Percentiles rank a stretch among this genome's conserved stretches.
phyloP scores from a whole-genome alignment of 768 basidiomycete species.

The Cantharellus anzutake region DNA sequence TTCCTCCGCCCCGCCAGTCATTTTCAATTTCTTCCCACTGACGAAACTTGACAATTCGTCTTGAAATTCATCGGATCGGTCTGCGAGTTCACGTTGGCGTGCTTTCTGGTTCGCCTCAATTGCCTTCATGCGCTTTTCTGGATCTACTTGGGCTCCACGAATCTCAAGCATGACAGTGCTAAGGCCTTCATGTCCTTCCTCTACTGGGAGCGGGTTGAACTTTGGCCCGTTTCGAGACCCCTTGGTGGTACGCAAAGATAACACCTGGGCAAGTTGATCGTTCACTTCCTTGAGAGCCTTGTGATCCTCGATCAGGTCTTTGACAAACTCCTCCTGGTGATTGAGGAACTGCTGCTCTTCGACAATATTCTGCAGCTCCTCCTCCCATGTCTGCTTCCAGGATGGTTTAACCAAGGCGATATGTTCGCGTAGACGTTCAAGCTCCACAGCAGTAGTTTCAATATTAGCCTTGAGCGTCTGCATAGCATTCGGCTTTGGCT shows the following conservation, averaged over 20 bases:
- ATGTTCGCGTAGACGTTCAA: constrained; percentile 63
- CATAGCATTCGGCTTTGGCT: constrained; percentile 57
- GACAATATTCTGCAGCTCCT: constrained; percentile 88
- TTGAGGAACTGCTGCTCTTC: constrained; percentile 91
- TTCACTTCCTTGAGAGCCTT: constrained; percentile 78
- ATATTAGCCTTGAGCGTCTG: constrained; percentile 57
- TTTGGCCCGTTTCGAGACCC: constrained; percentile 19
- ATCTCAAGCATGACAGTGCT: constrained; percentile 84
- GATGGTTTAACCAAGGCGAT: constrained; percentile 81
- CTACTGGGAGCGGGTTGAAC: constrained; percentile 42
- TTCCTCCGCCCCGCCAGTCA: constrained; percentile 93
- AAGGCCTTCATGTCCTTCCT: constrained; percentile 48
- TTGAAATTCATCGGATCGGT: constrained; percentile 64
- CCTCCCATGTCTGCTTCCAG: constrained; percentile 99
- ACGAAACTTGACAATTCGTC: constrained; percentile 78
- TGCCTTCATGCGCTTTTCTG: constrained; percentile 70
- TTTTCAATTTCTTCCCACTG: constrained; percentile 66
- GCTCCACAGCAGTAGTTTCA: constrained; percentile 39
- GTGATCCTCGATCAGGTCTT: constrained; percentile 79
- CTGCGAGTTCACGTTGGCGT: constrained; percentile 55
- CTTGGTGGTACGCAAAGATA: constrained; percentile 38
- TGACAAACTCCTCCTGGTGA: constrained; percentile 81
- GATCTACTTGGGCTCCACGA: constrained; percentile 60
- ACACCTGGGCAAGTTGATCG: constrained; percentile 80
- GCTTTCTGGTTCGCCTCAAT: constrained; percentile 77